A percentile compares a stretch with the other conserved stretches of the same genome.
Conservation (phyloP, 2,329 filamentous ascomycete species). For the Lachnellula occidentalis region DNA sequence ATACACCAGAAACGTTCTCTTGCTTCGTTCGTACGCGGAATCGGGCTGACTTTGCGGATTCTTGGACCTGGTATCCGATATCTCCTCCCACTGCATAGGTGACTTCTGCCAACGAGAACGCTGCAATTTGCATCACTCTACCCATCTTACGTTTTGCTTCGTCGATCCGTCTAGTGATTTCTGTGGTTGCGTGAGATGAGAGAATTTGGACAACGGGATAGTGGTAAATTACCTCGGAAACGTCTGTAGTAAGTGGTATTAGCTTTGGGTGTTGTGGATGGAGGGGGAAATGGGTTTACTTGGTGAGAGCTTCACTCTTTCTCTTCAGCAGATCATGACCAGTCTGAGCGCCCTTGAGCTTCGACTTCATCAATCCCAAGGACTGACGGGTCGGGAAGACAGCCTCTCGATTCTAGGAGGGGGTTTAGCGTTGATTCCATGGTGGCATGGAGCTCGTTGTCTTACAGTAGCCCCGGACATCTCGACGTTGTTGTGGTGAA, state of each 20-base stretch:
- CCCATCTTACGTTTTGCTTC: constrained; percentile 99
- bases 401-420: constrained; percentile 75
- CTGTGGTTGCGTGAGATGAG: constrained; percentile 38
- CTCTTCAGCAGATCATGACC: constrained; percentile 94
- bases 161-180: constrained; percentile 95
- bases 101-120: constrained; percentile 95
- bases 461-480: constrained; percentile 51
- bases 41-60: constrained; percentile 86
- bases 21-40: constrained; percentile 94
- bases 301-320: constrained; percentile 96
- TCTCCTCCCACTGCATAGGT: constrained; percentile 95
- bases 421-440: constrained; percentile 13
- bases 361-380: constrained; percentile 93
- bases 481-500: constrained; percentile 18
- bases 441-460: constrained; percentile 9
- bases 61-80: constrained; percentile 95
- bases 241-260: constrained; percentile 51
- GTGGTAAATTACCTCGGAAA: constrained; percentile 65
- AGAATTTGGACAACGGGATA: not conserved
- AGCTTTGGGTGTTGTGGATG: constrained; percentile 9
- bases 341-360: constrained; percentile 88
- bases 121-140: constrained; percentile 96
- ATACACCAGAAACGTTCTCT: constrained; percentile 96
- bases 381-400: constrained; percentile 98
- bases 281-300: constrained; percentile 50